Evolutionary conservation across 2,329 filamentous ascomycete genomes (phyloP).

Genomic region (Scopulariopsis brevicaulis): DNA sequence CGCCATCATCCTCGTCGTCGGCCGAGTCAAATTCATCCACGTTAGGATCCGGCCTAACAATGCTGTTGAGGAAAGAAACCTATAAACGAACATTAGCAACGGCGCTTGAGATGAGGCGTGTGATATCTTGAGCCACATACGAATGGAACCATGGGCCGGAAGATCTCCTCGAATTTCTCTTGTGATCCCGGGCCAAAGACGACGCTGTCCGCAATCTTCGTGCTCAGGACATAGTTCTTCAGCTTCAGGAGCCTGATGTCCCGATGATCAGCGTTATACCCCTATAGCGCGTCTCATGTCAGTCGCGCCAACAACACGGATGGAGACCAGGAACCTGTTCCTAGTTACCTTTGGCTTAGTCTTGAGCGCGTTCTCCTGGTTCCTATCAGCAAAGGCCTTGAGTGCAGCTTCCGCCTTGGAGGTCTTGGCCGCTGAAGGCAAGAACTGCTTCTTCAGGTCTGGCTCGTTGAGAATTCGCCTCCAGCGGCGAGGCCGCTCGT

Average conservation of each 20-base stretch:
- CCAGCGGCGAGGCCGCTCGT: conserved; percentile 59
- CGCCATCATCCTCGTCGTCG: conserved; percentile 19
- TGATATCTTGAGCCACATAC: conserved; percentile 42
- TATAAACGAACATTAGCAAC: conserved; percentile 16
- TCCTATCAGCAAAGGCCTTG: conserved; percentile 58
- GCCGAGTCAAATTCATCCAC: conserved; percentile 28
- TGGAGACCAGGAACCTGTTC: too few species aligned
- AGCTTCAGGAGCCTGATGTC: conserved; percentile 76
- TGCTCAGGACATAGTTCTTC: conserved; percentile 64
- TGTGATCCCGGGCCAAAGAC: conserved; percentile 52
- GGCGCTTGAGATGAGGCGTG: not conserved
- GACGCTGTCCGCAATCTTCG: conserved; percentile 53
- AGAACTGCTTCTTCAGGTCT: conserved; percentile 51
- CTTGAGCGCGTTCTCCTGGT: conserved; percentile 68
- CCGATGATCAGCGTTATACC: conserved; percentile 44
- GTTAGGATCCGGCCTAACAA: conserved; percentile 59
- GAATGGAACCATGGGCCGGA: conserved; percentile 64
- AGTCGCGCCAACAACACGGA: not conserved
- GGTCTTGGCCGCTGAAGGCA: conserved; percentile 30
- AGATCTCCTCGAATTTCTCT: conserved; percentile 50
- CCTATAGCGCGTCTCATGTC: not conserved
- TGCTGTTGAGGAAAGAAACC: conserved; percentile 60
- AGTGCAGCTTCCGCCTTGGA: conserved; percentile 38
- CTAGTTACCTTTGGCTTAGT: conserved; percentile 66
- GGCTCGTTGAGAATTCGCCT: conserved; percentile 53